Conservation (phyloP, 2,329 filamentous ascomycete species). For the Aspergillus texensis region DNA sequence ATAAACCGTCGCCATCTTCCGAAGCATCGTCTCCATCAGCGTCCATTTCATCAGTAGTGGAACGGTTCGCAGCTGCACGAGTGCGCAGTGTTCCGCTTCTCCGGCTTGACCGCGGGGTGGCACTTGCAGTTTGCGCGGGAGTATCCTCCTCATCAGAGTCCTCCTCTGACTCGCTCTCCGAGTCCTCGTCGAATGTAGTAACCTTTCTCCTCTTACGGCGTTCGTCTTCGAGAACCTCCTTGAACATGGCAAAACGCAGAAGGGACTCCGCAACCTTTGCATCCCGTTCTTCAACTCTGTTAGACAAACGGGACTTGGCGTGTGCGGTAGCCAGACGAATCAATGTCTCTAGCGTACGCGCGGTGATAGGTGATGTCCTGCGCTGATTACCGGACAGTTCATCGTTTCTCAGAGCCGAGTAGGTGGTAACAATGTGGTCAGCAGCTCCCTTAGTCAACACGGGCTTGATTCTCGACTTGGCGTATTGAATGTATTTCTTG, state of each 20-base stretch:
- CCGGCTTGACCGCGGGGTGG: constrained; percentile 37
- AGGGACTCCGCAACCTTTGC: constrained; percentile 86
- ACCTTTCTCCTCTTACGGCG: constrained; percentile 83
- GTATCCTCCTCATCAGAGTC: constrained; percentile 34
- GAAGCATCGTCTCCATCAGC: constrained; percentile 57
- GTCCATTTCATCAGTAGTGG: constrained; percentile 41
- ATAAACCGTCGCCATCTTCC: constrained; percentile 56
- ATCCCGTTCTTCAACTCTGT: constrained; percentile 85
- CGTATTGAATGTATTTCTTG: constrained; percentile 99
- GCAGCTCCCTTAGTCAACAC: constrained; percentile 87
- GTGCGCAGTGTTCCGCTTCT: constrained; percentile 36
- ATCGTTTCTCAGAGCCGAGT: constrained; percentile 91
- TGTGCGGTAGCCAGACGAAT: constrained; percentile 97
- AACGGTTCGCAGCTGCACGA: constrained; percentile 38
- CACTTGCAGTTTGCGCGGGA: constrained; percentile 27
- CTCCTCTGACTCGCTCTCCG: constrained; percentile 47
- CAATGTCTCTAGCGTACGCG: constrained; percentile 95
- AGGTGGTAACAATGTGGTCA: constrained; percentile 87
- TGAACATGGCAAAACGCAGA: constrained; percentile 92
- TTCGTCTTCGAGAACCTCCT: constrained; percentile 80
- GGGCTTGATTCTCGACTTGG: constrained; percentile 88
- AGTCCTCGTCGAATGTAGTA: constrained; percentile 66
- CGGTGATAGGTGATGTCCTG: constrained; percentile 91
- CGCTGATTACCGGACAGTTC: constrained; percentile 93
- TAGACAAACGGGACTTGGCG: constrained; percentile 87